Evolutionary conservation across 371 early-diverging fungal genomes (phyloP), one percentile per base, ranked within the genome.

Genomic region (Actinomortierella ambigua): DNA sequence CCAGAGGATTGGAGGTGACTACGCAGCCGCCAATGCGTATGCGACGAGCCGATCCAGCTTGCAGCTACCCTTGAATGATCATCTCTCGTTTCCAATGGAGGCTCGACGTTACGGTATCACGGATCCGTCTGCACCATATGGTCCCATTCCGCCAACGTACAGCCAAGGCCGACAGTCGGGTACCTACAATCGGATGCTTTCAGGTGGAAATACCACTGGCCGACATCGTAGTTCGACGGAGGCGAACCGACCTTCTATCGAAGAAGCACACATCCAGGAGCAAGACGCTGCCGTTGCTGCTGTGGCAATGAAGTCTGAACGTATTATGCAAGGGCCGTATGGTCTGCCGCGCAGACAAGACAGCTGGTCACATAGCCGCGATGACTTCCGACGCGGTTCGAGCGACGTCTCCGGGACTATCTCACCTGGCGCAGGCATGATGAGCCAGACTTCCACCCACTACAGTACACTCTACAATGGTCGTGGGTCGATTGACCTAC

Each of bases 271-370:
- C 9, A 65, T 65, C 13, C 61, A 63, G 3, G 71, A 71, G 24
- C 71, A 71, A 49, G 71, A 71, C 53, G 71, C 66, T 2, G 73
- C 67, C 4, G 73, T 71, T 0, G 73, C 73, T 11, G 73, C 73
- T 3, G 64, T 69, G 4, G 73, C 73, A 0, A 51, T 71, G 59
- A 58, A 34, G 11, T 34, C 34, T 6, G 34, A 11, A 34, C 34
- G 34, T 6, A 11, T 34, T 11, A 34, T 34, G 34, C 34, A 34
- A 6, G 34, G 34, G 11, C 34, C 34, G 7, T 34, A 34, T 11
- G 34, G 34, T 34, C 34, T 11, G 34, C 34, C 34, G 11, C 34
- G 34, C 34, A 4, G 34, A 34, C 34, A 34, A 11, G 34, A 34
- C 11, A 34, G 34, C 11, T 34, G 34, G 34, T 34, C 34, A 6